Conservation (phyloP, 1,284 basidiomycete genomes). For the Schizophyllum amplum region DNA sequence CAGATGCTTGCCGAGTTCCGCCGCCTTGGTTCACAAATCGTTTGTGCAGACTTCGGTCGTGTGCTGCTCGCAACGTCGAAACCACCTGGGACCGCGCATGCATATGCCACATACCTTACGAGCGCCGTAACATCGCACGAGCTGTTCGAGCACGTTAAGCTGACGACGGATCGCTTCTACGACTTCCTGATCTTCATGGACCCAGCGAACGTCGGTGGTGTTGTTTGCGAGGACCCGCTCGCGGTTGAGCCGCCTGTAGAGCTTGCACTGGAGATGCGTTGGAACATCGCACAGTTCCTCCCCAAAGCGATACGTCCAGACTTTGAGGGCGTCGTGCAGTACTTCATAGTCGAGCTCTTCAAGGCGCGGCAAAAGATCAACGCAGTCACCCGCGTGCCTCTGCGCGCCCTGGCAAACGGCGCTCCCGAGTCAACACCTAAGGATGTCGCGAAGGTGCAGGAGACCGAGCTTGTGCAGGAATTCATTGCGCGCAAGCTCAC, state of each 20-base stretch:
- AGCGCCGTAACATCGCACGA: constrained; percentile 93
- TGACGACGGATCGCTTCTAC: constrained; percentile 87
- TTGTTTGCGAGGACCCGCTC: constrained; percentile 76
- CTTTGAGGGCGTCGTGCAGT: constrained; percentile 71
- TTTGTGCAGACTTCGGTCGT: constrained; percentile 92
- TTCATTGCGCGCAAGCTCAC: constrained; percentile 82
- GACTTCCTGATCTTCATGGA: constrained; percentile 97
- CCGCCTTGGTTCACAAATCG: constrained; percentile 86
- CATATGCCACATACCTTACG: constrained; percentile 92
- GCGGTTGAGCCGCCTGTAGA: constrained; percentile 61
- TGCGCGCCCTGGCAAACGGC: constrained; percentile 68
- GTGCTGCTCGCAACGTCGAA: constrained; percentile 92
- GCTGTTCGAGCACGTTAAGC: constrained; percentile 88
- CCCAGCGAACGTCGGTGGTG: constrained; percentile 85
- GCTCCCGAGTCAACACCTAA: constrained; percentile 54
- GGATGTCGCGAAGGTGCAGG: constrained; percentile 63
- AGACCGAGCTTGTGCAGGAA: constrained; percentile 59
- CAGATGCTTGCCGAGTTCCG: constrained; percentile 97
- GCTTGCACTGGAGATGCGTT: constrained; percentile 79
- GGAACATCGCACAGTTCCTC: constrained; percentile 93
- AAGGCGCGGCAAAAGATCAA: constrained; percentile 64
- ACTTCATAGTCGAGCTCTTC: constrained; percentile 85
- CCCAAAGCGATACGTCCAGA: constrained; percentile 78
- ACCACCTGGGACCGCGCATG: constrained; percentile 90
- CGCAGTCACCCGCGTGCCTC: constrained; percentile 56